Evolutionary conservation across 1,284 basidiomycete species (phyloP), one percentile per base, ranked within the genome.

Genomic region (Trichosporon sp.): DNA sequence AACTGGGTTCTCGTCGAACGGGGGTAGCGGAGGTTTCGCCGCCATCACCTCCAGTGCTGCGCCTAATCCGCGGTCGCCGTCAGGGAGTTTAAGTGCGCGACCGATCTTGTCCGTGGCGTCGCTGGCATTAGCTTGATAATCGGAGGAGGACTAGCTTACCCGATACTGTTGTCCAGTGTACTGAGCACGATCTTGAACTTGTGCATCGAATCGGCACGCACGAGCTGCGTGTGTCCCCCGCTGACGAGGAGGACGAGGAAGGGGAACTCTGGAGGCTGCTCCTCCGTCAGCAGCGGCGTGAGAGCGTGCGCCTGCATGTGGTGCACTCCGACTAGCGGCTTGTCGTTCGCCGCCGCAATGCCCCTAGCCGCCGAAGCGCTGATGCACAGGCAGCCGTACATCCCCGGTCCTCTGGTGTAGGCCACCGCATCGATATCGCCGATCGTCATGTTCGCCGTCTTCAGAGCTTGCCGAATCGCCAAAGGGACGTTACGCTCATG

Each of bases 241-340:
- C 93, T 94, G 66, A 96, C 87, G 31, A 98, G 87, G 11, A 97
- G 86, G 0, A 91, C 91, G 46, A 97, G 87, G 85, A 96, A 97
- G 0, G 96, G 96, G 79, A 91, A 97, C 12, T 78, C 76, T 0
- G 93, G 92, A 4, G 86, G 84, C 19, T 86, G 78, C 0, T 74
- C 46, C 40, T 85, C 80, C 0, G 94, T 95, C 10, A 97, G 87
- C 32, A 93, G 83, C 0, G 92, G 88, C 0, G 94, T 97, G 0
- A 97, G 86, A 0, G 96, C 93, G 78, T 98, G 95, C 0, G 93
- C 96, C 93, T 96, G 94, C 95, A 97, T 97, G 79, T 97, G 95
- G 83, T 97, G 93, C 2, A 96, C 91, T 4, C 93, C 94, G 7
- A 97, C 88, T 1, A 96, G 75, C 0, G 94, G 94, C 78, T 93